Evolutionary conservation across 164 flowering plant genomes (phyloP), one percentile per base, ranked within the genome.

Genomic region (Tetracentron sinense): DNA sequence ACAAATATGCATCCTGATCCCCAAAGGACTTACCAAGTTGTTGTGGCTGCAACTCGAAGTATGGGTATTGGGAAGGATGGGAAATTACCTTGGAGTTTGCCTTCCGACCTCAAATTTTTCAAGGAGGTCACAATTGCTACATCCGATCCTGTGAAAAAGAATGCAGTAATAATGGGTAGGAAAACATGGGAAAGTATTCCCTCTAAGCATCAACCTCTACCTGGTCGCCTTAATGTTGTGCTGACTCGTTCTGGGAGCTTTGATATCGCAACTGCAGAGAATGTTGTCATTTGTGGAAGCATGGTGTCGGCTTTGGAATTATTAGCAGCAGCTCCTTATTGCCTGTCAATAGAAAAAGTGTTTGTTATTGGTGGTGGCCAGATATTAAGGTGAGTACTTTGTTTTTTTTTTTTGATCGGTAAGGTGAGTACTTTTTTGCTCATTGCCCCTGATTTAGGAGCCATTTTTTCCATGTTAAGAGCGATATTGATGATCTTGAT

Each of bases 21-120:
- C 8, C 65, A 53, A 55, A 73, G 87, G 71, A 81, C 79, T 35
- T 86, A 78, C 72, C 89, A 84, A 69, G 84, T 86, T 56, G 87
- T 86, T 26, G 86, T 86, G 49, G 92, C 92, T 67, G 89, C 87
- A 16, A 84, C 89, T 33, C 72, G 58, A 27, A 76, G 78, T n/a
- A 70, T 79, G 85, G 92, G 92, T 23, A 81, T 86, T 59, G 89
- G 92, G 15, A 84, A 84, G 69, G 84, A 84, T 71, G 92, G 89
- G 60, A 80, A 78, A 56, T 55, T 86, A 56, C 89, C 92, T 2
- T 86, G 92, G 92, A 81, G 56, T 21, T 74, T 86, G 73, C 86
- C 92, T 30, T 63, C 86, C 55, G 92, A 86, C 73, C 69, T 85
- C 22, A 83, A 81, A 56, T 79, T 75, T 55, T 86, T 86, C 69